Evolutionary conservation across 345 rosid species (phyloP), one percentile per base, ranked within the genome.

Genomic region (Brassica cretica): DNA sequence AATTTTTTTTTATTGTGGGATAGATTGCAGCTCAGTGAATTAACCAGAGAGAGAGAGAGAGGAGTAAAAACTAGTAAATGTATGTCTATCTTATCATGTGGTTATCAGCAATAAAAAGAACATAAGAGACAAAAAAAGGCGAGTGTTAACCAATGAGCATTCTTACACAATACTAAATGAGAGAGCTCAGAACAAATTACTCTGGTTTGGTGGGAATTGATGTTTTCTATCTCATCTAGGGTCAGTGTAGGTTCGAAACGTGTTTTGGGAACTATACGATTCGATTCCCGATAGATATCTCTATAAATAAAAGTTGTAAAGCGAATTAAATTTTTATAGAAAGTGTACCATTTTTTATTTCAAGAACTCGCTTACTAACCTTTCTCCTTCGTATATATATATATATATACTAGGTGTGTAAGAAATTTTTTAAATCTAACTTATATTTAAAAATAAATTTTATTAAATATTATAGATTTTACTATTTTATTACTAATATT

Each of bases 191-290:
- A 78, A 62, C 51, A 64, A 66, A 71, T 80, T 71, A 70, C 61
- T 75, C 53, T 80, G n/a, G 76, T 79, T 73, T 79, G 78, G 78
- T 73, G 71, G 35, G 78, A 51, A 72, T 78, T 72, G 29, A 68
- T 70, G 66, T 55, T 46, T 66, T 66, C 56, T 78, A 68, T 66
- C 73, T 65, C 70, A 32, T 30, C 71, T 63, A 77, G 44, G 6
- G 25, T 46, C 19, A 66, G 78, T 67, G 73, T 72, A 60, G 75
- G 78, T 62, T 78, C 58, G 65, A 79, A 73, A 74, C 29, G 16
- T 73, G 82, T 68, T 70, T 64, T 75, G 49, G 76, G 80, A 75
- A 76, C 69, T 66, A 70, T 70, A 71, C 71, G 24, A 72, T 61
- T 63, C 72, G 44, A 65, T 64, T 51, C 66, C 71, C 67, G 69